A percentile compares a stretch with the other conserved stretches of the same genome.
These are phyloP conservation scores for Acarospora socialis DNA, from an alignment of 2,329 filamentous ascomycete genomes.

Conservation along the genomic window DNA sequence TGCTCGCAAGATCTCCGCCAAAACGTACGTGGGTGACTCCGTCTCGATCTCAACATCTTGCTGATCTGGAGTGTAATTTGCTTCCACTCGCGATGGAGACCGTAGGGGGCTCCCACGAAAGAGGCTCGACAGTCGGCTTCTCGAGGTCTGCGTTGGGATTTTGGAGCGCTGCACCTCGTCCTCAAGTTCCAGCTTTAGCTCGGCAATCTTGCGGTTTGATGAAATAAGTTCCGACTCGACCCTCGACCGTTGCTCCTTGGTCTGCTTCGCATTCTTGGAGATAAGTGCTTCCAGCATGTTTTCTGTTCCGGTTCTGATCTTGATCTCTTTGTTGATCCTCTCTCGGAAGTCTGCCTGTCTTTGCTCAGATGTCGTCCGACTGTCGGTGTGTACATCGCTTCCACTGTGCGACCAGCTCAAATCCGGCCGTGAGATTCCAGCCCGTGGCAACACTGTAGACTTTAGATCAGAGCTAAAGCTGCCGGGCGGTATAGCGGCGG, in stretches of 20 bases:
- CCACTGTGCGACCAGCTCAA: slow-evolving; percentile 34
- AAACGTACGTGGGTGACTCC: slow-evolving; percentile 82
- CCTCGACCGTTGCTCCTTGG: slow-evolving; percentile 64
- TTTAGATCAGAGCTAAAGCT: slow-evolving; percentile 85
- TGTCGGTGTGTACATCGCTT: slow-evolving; percentile 34
- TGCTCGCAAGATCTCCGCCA: slow-evolving; percentile 80
- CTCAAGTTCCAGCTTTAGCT: slow-evolving; percentile 44
- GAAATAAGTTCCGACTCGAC: slow-evolving; percentile 83
- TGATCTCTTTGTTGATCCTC: slow-evolving; percentile 83
- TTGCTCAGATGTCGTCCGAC: slow-evolving; percentile 50
- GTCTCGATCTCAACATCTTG: slow-evolving; percentile 50
- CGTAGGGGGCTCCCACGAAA: slow-evolving; percentile 42
- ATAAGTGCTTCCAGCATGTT: slow-evolving; percentile 94
- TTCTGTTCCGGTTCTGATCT: slow-evolving; percentile 95
- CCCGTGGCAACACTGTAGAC: slow-evolving; percentile 49
- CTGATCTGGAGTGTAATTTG: slow-evolving; percentile 13
- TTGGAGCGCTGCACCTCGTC: slow-evolving; percentile 45
- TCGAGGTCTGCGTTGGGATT: slow-evolving; percentile 25
- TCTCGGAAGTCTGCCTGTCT: slow-evolving; percentile 64
- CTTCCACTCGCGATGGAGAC: slow-evolving; percentile 32
- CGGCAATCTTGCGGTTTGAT: slow-evolving; percentile 58
- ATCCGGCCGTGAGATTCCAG: slow-evolving; percentile 44
- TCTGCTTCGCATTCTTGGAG: slow-evolving; percentile 88
- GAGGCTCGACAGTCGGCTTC: slow-evolving; percentile 41
- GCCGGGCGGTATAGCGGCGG: slow-evolving; percentile 55